These are phyloP conservation scores for Beauveria sp. DNA, from an alignment of 2,329 filamentous ascomycete species.

Conservation along the genomic window DNA sequence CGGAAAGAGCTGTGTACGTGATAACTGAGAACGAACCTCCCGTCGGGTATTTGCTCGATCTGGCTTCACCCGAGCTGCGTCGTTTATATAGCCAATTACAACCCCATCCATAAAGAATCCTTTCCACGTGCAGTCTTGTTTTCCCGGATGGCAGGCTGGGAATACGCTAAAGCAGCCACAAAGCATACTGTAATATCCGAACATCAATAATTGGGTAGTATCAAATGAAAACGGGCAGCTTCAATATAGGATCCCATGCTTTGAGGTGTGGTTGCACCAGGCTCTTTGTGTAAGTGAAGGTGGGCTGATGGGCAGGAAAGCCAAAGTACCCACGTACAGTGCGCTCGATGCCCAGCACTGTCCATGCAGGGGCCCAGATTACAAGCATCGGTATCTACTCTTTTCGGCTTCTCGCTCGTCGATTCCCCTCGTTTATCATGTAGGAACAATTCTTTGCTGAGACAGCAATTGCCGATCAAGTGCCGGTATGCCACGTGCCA, in stretches of 20 bases:
- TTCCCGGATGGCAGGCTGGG: not conserved
- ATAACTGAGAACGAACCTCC: not conserved
- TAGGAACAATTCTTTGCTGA: not conserved
- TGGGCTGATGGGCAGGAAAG: not conserved
- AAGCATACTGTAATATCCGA: not conserved
- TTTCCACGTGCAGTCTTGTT: not conserved
- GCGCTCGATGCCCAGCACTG: not conserved
- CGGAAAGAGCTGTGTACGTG: not conserved
- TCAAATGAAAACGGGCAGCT: not conserved
- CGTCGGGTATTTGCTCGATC: not conserved
- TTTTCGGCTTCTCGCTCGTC: not conserved
- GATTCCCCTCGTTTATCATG: not conserved
- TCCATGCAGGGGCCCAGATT: not conserved
- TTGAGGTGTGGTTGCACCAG: not conserved
- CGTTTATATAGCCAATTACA: no score
- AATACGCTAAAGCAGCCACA: not conserved
- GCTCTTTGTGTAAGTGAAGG: not conserved
- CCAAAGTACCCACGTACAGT: not conserved
- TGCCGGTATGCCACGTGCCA: not conserved
- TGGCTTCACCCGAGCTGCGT: not conserved
- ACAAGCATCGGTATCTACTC: not conserved
- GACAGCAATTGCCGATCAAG: not conserved
- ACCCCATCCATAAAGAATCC: not conserved
- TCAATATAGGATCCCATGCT: not conserved
- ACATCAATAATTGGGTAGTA: not conserved